These are phyloP conservation scores for Dioszegia crocea DNA, from an alignment of 768 basidiomycete genomes.

Conservation along the genomic window DNA sequence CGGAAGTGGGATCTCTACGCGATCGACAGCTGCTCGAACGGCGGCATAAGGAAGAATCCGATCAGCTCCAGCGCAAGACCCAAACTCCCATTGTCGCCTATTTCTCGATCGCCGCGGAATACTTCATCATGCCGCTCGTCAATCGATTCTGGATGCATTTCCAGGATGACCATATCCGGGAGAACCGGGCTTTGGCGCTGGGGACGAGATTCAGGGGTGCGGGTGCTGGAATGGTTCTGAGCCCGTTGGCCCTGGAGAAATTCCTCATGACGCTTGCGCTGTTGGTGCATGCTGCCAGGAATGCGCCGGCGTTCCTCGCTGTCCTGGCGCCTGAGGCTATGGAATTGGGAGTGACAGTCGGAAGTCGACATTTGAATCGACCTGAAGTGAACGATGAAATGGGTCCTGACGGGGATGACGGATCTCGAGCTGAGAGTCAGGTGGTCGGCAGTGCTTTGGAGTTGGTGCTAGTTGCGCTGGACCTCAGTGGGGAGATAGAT, in stretches of 20 bases:
- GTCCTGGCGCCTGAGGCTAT: conserved; percentile 76
- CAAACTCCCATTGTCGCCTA: conserved; percentile 47
- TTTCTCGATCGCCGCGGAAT: conserved; percentile 71
- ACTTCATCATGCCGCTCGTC: conserved; percentile 82
- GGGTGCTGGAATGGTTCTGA: conserved; percentile 77
- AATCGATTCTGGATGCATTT: conserved; percentile 95
- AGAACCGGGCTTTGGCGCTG: conserved; percentile 57
- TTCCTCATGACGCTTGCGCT: conserved; percentile 72
- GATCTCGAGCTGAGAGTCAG: conserved; percentile 59
- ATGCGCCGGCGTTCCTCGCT: conserved; percentile 73
- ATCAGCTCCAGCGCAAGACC: background rate
- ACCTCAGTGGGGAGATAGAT: conserved; percentile 71
- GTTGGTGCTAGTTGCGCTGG: conserved; percentile 68
- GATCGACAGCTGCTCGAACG: conserved; percentile 20
- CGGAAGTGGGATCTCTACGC: conserved; percentile 22
- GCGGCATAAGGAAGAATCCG: background rate
- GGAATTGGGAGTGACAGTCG: conserved; percentile 76
- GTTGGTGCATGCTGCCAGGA: conserved; percentile 74
- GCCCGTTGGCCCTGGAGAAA: conserved; percentile 69
- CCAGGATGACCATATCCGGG: conserved; percentile 73
- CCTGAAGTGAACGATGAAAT: conserved; percentile 35
- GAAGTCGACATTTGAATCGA: conserved; percentile 53
- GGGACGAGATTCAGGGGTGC: conserved; percentile 59
- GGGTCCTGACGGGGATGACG: conserved; percentile 10
- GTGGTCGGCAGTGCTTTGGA: conserved; percentile 74